phyloP scores from a whole-genome alignment of 129 eudicot species.

The Artemisia tridentata region DNA sequence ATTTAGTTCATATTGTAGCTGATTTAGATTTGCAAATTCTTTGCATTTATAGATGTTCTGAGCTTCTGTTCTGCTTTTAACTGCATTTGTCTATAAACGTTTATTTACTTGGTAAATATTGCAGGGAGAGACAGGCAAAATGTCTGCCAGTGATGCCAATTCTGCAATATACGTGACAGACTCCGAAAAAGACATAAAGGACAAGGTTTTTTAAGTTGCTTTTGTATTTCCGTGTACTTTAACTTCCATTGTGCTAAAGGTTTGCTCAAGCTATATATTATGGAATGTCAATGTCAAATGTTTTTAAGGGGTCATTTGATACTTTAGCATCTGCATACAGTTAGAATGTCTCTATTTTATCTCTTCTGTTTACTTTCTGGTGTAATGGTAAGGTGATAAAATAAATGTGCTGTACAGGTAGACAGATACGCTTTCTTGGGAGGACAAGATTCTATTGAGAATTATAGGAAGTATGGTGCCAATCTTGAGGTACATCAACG shows the following conservation, averaged over 20 bases:
- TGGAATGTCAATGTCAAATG: conserved; percentile 6
- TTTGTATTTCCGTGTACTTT: not conserved
- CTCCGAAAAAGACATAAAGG: conserved; percentile 65
- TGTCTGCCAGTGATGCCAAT: conserved; percentile 91
- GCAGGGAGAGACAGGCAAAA: conserved; percentile 92
- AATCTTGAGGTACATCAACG: conserved; percentile 71
- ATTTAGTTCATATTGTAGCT: too few relatives aligned
- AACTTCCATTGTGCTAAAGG: not conserved
- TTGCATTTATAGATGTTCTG: too few relatives aligned
- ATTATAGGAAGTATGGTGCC: conserved; percentile 78
- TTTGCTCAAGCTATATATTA: not conserved
- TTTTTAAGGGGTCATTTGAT: not conserved
- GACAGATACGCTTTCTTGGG: conserved; percentile 91
- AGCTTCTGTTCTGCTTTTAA: too few relatives aligned
- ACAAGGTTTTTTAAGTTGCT: conserved; percentile 52
- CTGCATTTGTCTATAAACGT: not conserved
- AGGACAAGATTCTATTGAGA: conserved; percentile 83
- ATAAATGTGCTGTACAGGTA: conserved; percentile 42
- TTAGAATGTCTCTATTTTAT: not conserved
- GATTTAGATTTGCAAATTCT: too few relatives aligned
- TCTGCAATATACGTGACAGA: conserved; percentile 95
- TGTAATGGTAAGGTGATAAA: not conserved
- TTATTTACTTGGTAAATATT: conserved; percentile 8
- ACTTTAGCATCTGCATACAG: not conserved
- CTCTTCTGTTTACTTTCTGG: not conserved